Base-by-base conservation (phyloP, 805 yeast species). In the Candida stauntonica region DNA sequence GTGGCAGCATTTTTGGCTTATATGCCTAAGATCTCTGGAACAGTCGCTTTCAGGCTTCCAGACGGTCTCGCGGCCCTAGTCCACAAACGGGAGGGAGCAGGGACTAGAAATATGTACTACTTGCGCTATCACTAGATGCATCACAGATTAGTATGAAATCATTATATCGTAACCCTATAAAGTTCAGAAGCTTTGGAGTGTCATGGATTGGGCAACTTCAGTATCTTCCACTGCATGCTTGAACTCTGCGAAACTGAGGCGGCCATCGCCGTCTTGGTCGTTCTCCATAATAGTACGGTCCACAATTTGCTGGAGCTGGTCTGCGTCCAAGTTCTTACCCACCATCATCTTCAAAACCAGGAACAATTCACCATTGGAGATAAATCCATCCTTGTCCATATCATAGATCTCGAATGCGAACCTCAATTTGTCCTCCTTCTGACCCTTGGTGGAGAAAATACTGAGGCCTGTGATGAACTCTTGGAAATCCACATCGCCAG, bases 291-390 rank as follows among this genome's bases (percentile, higher is more conserved):
- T 88, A 0, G 99, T 88, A 61, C 94, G 80, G 60, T 93, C 98
- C n/a, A 91, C 97, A 37, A 93, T 77, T 62, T 94, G 98, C 60
- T 93, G 99, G 39, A 93, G 70, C 54, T 93, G 96, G 19, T 77
- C 78, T 42, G 86, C 95, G 45, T 79, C 82, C 41, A 94, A 64
- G 55, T 93, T 88, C 50, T 79, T 81, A 2, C 98, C 99, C 19
- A 94, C 99, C 99, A 93, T 93, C 77, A 86, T 85, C 62, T 93
- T 86, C 65, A 93, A 68, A 29, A 93, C 98, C 29, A 91, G 71
- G 54, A 82, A 93, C 40, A 93, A 62, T 63, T 93, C 99, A 17
- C 99, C 99, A 57, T 91, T 91, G 3, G 97, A 89, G 26, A 93
- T 86, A 58, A 57, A 88, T 0, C 99, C 99, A 58, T 93, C 99